Evolutionary conservation across 1,284 basidiomycete species (phyloP), one percentile per base, ranked within the genome.

Genomic region (Peniophora sp.): DNA sequence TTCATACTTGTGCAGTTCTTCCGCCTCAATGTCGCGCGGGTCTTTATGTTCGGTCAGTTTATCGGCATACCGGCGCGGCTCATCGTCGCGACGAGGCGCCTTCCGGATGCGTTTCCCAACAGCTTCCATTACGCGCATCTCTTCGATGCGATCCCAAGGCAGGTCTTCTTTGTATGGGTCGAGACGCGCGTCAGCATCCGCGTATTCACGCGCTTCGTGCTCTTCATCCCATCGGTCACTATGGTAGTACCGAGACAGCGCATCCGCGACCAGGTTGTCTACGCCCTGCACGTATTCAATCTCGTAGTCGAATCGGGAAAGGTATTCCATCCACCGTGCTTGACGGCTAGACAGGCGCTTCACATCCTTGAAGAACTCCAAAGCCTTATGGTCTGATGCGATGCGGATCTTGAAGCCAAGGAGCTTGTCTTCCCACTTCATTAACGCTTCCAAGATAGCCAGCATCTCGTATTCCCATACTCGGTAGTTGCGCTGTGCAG

Each of bases 241-340:
- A 2, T 53, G 54, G 47, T 70, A 70, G n/a, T 71, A 63, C 2
- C 64, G 54, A 0, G 66, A 71, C 18, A 71, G 53, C 0, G 64
- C 63, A 45, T 71, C 68, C 2, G 68, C 61, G 0, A 69, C 44
- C 2, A 55, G 43, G 47, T 71, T 72, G 0, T 54, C 54, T 11
- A 52, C 49, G 0, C 68, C 68, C 0, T 65, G 62, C 27, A 71
- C 59, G 48, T 71, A 64, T 5, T 57, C 35, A 2, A 71, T 59
- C 3, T 49, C 43, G 52, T 64, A 69, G 20, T 68, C 56, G 47
- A 69, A 71, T 22, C 64, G 65, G 35, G 51, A 57, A 8, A 69
- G 39, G 9, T 54, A 49, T 20, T 67, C 65, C 18, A 65, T 41
- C 69, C 63, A 71, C 18, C 64, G 52, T 8, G 55, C 57, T 55